Base-by-base conservation (phyloP, 1,139 yeast genomes). In the Candida pseudoviswanathii region DNA sequence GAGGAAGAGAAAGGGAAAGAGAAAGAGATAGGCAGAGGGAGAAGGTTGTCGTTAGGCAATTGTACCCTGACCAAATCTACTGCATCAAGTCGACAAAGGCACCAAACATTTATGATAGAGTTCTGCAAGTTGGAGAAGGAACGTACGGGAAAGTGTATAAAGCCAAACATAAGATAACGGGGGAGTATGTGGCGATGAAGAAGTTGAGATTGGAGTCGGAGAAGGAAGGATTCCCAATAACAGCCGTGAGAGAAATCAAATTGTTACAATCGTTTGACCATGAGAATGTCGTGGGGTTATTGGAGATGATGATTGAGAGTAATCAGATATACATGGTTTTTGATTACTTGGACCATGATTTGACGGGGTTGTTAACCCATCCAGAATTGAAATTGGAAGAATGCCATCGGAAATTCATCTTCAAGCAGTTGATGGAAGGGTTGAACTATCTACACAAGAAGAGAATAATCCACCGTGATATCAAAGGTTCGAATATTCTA, bases 181-280 rank as follows among this genome's bases (percentile, higher is more conserved):
- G 80, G 4, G 84, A 81, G 52, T 71, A 77, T 58, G 96, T 91
- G 26, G 99, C 99, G 1, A 73, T 94, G 61, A 94, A 94, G 63
- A 80, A 86, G 58, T 74, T 94, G 44, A 71, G 98, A 52, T 76
- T 94, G 63, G 98, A 94, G 63, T 71, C 84, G 6, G 98, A 94
- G 65, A 76, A 91, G 45, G 99, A 94, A 63, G 98, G 98, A 0
- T 90, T 94, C 67, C 99, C 99, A 1, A 89, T 94, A 24, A 94
- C 99, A 0, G 96, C 98, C 0, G 84, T 92, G 61, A 78, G 99
- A 58, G 99, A 94, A 68, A 90, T 92, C 52, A 86, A 91, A 56
- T 71, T 94, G 24, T 73, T 94, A 42, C 98, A 94, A 66, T 81
- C 92, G n/a, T 84, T 92, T 60, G 82, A 88, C 54, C 97, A 94